Evolutionary conservation across 345 rosid species (phyloP).

Genomic region (Jatropha curcas): DNA sequence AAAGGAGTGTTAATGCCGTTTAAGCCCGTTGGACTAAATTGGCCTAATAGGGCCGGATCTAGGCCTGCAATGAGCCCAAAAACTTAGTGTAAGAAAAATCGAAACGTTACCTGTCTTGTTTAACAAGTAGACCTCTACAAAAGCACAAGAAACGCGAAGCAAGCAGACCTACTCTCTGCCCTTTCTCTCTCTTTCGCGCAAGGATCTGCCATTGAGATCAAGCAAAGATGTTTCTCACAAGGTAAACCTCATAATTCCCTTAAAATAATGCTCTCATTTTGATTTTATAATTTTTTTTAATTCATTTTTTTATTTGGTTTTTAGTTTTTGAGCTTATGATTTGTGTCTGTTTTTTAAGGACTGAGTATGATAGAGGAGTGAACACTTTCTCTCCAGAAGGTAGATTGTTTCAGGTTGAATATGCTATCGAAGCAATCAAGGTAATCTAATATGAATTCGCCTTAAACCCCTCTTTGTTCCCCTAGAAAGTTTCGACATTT

Average conservation of each 20-base stretch:
- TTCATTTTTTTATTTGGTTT: background rate
- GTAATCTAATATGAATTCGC: constrained; percentile 30
- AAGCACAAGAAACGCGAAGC: constrained; percentile 10
- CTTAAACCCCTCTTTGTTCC: background rate
- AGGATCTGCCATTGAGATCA: constrained; percentile 24
- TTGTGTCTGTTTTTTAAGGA: constrained; percentile 43
- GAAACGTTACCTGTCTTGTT: constrained; percentile 25
- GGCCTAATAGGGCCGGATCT: background rate
- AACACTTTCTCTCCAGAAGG: constrained; percentile 99
- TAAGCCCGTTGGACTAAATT: background rate
- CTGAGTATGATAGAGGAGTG: constrained; percentile 99
- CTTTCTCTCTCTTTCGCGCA: background rate
- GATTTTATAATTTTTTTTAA: background rate
- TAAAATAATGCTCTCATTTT: background rate
- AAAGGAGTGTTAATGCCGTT: too few species aligned
- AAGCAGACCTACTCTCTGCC: background rate
- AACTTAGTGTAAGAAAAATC: background rate
- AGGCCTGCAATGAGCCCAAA: background rate
- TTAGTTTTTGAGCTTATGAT: background rate
- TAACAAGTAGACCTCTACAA: constrained; percentile 26
- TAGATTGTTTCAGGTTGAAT: constrained; percentile 91
- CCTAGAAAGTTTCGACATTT: background rate
- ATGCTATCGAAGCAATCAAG: constrained; percentile 99
- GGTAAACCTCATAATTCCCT: constrained; percentile 31
- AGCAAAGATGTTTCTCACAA: constrained; percentile 65